These are phyloP conservation scores for Candida ficus DNA, from an alignment of 805 yeast species.

Conservation along the genomic window DNA sequence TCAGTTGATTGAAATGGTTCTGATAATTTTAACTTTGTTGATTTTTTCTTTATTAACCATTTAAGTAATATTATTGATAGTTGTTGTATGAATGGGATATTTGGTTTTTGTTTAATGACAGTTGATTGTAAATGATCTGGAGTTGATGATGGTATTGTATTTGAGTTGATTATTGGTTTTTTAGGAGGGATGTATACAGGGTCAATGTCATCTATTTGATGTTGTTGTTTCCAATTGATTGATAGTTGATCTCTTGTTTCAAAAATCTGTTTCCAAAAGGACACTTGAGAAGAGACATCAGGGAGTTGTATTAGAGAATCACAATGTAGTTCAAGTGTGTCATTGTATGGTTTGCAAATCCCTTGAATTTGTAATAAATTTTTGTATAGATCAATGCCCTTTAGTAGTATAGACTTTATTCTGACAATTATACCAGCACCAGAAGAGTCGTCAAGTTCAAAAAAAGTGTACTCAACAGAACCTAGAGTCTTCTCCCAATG, in stretches of 20 bases:
- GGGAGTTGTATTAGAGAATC: too few relatives aligned
- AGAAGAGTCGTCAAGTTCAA: slow-evolving; percentile 29
- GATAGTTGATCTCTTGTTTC: too few relatives aligned
- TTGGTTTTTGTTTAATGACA: slow-evolving; percentile 6
- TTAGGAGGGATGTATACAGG: too few relatives aligned
- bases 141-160: too few relatives aligned
- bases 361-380: slow-evolving; percentile 30
- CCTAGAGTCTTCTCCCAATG: too few relatives aligned
- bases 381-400: slow-evolving; percentile 18
- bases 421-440: slow-evolving; percentile 26
- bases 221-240: too few relatives aligned
- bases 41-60: slow-evolving; percentile 16
- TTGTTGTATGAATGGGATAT: slow-evolving; percentile 7
- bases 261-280: too few relatives aligned
- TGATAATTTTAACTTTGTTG: slow-evolving; percentile 16
- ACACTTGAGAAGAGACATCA: too few relatives aligned
- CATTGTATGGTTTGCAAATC: slow-evolving; percentile 9
- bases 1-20: slow-evolving; percentile 11
- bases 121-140: slow-evolving; percentile 11
- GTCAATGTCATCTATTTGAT: too few relatives aligned
- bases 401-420: slow-evolving; percentile 17
- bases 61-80: slow-evolving; percentile 17
- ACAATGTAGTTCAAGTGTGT: too few relatives aligned
- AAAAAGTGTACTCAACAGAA: slow-evolving; percentile 28
- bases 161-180: too few relatives aligned